A percentile compares a stretch with the other conserved stretches of the same genome.
These are phyloP conservation scores for Actinomucor elegans DNA, from an alignment of 371 early-diverging fungal genomes.

Conservation along the genomic window DNA sequence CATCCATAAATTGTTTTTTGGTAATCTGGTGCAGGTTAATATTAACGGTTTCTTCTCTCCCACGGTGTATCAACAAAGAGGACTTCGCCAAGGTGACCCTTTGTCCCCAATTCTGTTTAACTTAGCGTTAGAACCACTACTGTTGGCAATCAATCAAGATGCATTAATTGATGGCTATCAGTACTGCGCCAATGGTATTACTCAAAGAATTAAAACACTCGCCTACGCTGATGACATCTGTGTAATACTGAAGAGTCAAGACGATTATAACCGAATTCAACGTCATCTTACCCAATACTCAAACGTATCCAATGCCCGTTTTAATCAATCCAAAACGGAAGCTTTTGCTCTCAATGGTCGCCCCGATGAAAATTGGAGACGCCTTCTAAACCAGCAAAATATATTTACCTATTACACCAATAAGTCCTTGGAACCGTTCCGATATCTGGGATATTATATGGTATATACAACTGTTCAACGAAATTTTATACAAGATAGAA, in stretches of 20 bases:
- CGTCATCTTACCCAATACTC: background rate
- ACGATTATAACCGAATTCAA: background rate
- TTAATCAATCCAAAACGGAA: constrained; percentile 5
- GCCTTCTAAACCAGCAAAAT: background rate
- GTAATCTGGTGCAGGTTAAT: background rate
- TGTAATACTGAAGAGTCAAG: background rate
- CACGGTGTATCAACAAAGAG: constrained; percentile 2
- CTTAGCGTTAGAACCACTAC: constrained; percentile 15
- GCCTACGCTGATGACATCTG: constrained; percentile 16
- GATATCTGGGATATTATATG: constrained; percentile 9
- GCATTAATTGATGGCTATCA: background rate
- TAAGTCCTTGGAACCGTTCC: background rate
- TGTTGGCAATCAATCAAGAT: background rate
- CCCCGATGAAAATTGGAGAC: background rate
- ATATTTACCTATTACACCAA: constrained; percentile 7
- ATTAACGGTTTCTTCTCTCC: constrained; percentile 8
- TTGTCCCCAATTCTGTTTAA: constrained; percentile 19
- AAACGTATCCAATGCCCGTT: background rate
- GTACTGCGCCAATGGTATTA: background rate
- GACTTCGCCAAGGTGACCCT: constrained; percentile 13
- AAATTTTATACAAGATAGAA: too few species aligned
- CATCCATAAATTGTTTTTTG: too few species aligned
- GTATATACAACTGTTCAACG: background rate
- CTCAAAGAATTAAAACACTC: constrained; percentile 5
- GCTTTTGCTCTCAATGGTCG: constrained; percentile 9